Evolutionary conservation across 2,329 filamentous ascomycete species (phyloP).

Genomic region (Stemphylium beticola): DNA sequence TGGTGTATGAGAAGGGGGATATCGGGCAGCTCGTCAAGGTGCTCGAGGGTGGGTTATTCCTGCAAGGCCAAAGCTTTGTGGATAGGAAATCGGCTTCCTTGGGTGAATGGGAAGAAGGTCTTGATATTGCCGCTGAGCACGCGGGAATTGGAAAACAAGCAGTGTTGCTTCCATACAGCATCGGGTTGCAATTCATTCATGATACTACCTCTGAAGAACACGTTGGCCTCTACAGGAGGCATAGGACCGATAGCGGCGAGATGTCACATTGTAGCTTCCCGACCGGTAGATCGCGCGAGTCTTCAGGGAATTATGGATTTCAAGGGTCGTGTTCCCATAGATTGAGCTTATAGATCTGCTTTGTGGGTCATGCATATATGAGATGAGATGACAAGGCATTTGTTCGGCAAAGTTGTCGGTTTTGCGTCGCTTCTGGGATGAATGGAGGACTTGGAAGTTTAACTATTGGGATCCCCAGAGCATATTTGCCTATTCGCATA

Average conservation of each 20-base stretch:
- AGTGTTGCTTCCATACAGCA: too few species aligned
- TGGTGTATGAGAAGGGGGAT: too few species aligned
- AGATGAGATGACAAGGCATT: neutral
- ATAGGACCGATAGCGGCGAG: conserved; percentile 10
- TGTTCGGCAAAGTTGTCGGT: neutral
- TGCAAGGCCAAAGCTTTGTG: too few species aligned
- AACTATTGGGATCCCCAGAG: too few species aligned
- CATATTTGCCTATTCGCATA: too few species aligned
- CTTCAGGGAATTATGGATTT: conserved; percentile 13
- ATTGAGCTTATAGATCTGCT: conserved; percentile 29
- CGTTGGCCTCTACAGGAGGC: conserved; percentile 4
- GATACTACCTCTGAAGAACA: conserved; percentile 5
- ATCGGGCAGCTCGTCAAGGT: too few species aligned
- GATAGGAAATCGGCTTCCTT: too few species aligned
- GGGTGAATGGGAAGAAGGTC: too few species aligned
- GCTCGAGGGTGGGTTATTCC: too few species aligned
- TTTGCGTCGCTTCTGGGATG: neutral
- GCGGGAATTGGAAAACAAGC: too few species aligned
- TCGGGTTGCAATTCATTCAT: neutral
- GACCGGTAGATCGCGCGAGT: conserved; percentile 18
- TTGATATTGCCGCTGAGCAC: too few species aligned
- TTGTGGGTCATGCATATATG: conserved; percentile 8
- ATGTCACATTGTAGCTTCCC: conserved; percentile 20
- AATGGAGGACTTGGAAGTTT: neutral
- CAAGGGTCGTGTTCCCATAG: too few species aligned